Percentiles rank a stretch among this genome's conserved stretches.
These are phyloP conservation scores for Kappamyces sp. DNA, from an alignment of 192 early-diverging fungal species.

Conservation along the genomic window DNA sequence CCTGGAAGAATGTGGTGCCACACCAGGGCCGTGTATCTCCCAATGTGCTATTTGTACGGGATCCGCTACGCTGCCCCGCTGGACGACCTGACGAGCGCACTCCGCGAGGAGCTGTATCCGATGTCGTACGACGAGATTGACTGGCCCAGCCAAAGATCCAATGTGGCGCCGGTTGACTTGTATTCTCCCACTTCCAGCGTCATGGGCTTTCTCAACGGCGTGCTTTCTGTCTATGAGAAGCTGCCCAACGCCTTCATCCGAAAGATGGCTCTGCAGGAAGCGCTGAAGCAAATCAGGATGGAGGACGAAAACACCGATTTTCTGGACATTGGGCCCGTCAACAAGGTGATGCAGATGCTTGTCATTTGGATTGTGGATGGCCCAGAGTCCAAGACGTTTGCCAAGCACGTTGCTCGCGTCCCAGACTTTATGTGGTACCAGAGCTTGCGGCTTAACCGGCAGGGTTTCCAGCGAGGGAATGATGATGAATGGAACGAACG, in stretches of 20 bases:
- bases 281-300: conserved; percentile 72
- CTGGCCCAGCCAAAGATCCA: conserved; percentile 76
- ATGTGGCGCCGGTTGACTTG: conserved; percentile 73
- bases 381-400: conserved; percentile 71
- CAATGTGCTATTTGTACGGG: conserved; percentile 91
- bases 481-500: conserved; percentile 95
- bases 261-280: conserved; percentile 62
- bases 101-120: conserved; percentile 86
- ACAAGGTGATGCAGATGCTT: conserved; percentile 89
- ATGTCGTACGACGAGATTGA: conserved; percentile 79
- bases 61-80: conserved; percentile 47
- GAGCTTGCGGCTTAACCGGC: background rate
- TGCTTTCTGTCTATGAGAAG: conserved; percentile 68
- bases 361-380: conserved; percentile 82
- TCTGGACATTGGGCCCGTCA: conserved; percentile 91
- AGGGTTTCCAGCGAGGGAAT: conserved; percentile 75
- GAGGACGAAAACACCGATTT: conserved; percentile 88
- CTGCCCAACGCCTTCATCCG: conserved; percentile 53
- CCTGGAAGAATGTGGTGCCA: conserved; percentile 95
- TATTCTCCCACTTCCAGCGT: conserved; percentile 79
- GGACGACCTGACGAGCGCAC: conserved; percentile 63
- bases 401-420: conserved; percentile 61
- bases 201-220: conserved; percentile 67
- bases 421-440: conserved; percentile 80
- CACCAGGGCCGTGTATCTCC: conserved; percentile 86